A percentile compares a stretch with the other conserved stretches of the same genome.
These are phyloP conservation scores for Annulohypoxylon stygium DNA, from an alignment of 495 filamentous ascomycete species.

Conservation along the genomic window DNA sequence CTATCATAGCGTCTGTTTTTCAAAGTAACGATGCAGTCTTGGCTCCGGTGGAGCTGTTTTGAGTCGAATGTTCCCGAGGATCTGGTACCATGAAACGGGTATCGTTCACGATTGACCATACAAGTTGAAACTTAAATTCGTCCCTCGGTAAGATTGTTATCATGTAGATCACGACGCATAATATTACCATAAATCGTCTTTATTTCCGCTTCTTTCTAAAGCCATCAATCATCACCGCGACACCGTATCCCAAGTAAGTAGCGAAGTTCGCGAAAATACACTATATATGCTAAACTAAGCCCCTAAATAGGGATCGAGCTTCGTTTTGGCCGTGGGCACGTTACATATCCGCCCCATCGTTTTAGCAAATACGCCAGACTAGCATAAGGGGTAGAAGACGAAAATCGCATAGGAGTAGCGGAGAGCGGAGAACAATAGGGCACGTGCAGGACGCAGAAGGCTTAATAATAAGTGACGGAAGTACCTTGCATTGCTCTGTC, in stretches of 20 bases:
- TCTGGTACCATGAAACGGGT: slow-evolving; percentile 1
- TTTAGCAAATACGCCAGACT: slow-evolving; percentile 10
- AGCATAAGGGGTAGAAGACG: not conserved
- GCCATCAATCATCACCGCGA: not conserved
- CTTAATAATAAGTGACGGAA: slow-evolving; percentile 36
- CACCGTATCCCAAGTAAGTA: not conserved
- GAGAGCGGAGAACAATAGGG: not conserved
- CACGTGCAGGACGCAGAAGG: slow-evolving; percentile 1
- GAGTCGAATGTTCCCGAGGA: slow-evolving; percentile 14
- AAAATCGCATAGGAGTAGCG: not conserved
- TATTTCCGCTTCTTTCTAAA: not conserved
- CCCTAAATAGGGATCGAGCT: not conserved
- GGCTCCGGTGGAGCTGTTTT: slow-evolving; percentile 16
- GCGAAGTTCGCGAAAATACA: not conserved
- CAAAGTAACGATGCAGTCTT: slow-evolving; percentile 11
- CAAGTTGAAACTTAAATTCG: not conserved
- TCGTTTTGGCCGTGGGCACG: slow-evolving; percentile 1
- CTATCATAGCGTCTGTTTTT: slow-evolving; percentile 8
- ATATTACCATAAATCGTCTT: not conserved
- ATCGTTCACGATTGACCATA: not conserved
- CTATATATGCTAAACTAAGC: not conserved
- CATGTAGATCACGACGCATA: slow-evolving; percentile 5
- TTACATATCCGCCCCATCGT: slow-evolving; percentile 20
- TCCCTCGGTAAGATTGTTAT: slow-evolving; percentile 2
- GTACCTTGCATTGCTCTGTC: slow-evolving; percentile 30